Percentiles rank a stretch among this genome's conserved stretches.
Evolutionary conservation across 371 early-diverging fungal species (phyloP).

Genomic region (Syncephalastrum contaminatum): DNA sequence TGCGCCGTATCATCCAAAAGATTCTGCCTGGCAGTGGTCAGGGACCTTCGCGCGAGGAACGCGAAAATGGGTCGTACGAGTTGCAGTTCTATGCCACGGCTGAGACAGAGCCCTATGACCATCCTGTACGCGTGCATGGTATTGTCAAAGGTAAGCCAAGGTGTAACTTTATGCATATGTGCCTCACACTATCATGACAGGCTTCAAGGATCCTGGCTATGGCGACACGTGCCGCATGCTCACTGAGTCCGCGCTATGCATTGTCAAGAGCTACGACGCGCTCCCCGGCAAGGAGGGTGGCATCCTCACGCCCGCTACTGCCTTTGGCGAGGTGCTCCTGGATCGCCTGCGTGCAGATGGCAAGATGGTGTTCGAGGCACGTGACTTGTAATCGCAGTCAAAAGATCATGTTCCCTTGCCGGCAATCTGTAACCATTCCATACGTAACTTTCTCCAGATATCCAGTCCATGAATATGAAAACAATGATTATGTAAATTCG

Average conservation of each 20-base stretch:
- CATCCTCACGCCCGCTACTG: conserved; percentile 70
- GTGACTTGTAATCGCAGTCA: conserved; percentile 14
- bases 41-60: conserved; percentile 57
- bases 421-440: too few species aligned
- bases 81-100: conserved; percentile 51
- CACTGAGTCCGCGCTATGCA: conserved; percentile 60
- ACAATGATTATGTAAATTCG: too few species aligned
- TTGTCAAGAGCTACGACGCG: conserved; percentile 45
- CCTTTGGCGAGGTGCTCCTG: conserved; percentile 68
- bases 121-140: conserved; percentile 51
- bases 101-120: conserved; percentile 36
- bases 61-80: conserved; percentile 46
- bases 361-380: conserved; percentile 61
- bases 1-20: conserved; percentile 44
- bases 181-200: conserved; percentile 4
- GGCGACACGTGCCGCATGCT: conserved; percentile 68
- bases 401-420: too few species aligned
- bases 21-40: conserved; percentile 56
- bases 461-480: too few species aligned
- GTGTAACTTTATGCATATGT: neutral
- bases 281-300: conserved; percentile 61
- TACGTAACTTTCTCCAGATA: too few species aligned
- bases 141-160: conserved; percentile 49
- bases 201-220: conserved; percentile 74
- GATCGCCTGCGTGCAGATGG: conserved; percentile 51